Conservation (phyloP, 225 moss, liverwort and hornwort genomes). For the Polytrichum formosum region DNA sequence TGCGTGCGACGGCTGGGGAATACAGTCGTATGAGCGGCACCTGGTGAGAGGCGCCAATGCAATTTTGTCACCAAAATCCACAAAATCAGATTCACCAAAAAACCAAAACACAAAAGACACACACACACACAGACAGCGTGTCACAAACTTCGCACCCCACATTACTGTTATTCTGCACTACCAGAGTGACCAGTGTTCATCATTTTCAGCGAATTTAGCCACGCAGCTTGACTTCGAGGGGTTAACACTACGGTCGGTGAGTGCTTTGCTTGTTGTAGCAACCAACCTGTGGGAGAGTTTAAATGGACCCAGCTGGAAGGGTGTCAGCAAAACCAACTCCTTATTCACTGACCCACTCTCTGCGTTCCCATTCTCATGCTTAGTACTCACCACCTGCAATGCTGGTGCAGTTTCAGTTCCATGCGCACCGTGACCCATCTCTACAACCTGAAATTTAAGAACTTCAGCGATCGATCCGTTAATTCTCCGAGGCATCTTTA, state of each 20-base stretch:
- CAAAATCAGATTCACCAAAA: background rate
- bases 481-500: too few relatives aligned
- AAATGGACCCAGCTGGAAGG: slow-evolving; percentile 38
- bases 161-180: too few relatives aligned
- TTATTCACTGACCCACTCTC: slow-evolving; percentile 15
- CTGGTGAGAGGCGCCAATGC: slow-evolving; percentile 37
- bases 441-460: background rate
- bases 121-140: background rate
- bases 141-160: background rate
- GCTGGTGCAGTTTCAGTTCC: slow-evolving; percentile 8
- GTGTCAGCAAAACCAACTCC: slow-evolving; percentile 24
- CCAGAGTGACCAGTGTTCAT: too few relatives aligned
- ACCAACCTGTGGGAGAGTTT: slow-evolving; percentile 36
- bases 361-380: background rate
- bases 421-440: slow-evolving; percentile 33
- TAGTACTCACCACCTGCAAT: background rate
- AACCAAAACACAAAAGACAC: background rate
- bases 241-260: too few relatives aligned
- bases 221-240: too few relatives aligned
- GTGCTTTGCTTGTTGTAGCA: too few relatives aligned
- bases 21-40: slow-evolving; percentile 19
- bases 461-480: too few relatives aligned
- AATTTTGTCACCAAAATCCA: background rate
- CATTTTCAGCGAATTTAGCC: too few relatives aligned
- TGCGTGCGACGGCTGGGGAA: slow-evolving; percentile 25